Evolutionary conservation across 345 rosid species (phyloP).

Genomic region (Turritis glabra): DNA sequence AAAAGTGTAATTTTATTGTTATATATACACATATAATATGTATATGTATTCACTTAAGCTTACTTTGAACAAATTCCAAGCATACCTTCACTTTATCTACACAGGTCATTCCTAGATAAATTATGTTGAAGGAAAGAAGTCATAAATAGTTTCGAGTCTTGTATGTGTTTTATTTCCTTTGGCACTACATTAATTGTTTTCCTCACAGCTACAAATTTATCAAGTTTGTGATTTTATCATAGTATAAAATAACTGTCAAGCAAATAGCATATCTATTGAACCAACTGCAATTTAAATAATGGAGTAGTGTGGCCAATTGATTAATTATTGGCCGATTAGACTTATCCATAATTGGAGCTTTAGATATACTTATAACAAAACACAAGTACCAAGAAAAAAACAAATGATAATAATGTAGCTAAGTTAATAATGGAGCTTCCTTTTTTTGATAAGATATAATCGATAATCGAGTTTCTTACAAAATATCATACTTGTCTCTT

Average conservation of each 20-base stretch:
- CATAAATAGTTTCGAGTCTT: neutral
- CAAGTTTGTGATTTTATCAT: neutral
- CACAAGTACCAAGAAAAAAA: constrained; percentile 16
- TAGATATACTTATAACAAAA: neutral
- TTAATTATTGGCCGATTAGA: constrained; percentile 30
- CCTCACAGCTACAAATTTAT: neutral
- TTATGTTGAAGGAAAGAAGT: neutral
- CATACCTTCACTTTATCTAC: neutral
- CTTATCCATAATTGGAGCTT: constrained; percentile 35
- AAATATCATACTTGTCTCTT: neutral
- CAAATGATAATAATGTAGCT: constrained; percentile 14
- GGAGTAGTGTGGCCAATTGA: constrained; percentile 22
- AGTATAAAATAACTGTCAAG: neutral
- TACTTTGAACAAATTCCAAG: neutral
- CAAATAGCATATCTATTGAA: constrained; percentile 9
- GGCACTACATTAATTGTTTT: neutral
- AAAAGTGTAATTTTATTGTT: neutral
- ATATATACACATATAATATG: neutral
- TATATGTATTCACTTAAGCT: neutral
- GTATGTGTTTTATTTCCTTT: neutral
- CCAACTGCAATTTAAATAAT: constrained; percentile 6
- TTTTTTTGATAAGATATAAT: neutral
- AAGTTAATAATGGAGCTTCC: constrained; percentile 15
- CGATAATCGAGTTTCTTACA: constrained; percentile 6
- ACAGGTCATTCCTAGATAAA: neutral